Conservation (phyloP, 2,329 filamentous ascomycete species). For the Penicillium glabrum region DNA sequence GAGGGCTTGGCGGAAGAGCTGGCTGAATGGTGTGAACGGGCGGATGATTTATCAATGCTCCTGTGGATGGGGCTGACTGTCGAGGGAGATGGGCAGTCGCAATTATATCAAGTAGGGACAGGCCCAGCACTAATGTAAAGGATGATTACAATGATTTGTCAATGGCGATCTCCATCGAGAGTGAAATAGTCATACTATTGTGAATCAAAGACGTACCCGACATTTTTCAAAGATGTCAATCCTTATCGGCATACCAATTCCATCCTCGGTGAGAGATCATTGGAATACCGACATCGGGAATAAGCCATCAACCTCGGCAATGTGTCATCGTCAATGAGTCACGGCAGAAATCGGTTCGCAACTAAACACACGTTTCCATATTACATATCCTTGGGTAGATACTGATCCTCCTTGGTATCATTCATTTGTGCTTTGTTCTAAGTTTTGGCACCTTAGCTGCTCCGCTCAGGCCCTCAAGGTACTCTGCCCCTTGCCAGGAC, state of each 20-base stretch:
- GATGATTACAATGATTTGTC: too few species aligned
- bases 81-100: constrained; percentile 2
- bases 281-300: background rate
- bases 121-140: too few species aligned
- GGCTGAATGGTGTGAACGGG: constrained; percentile 5
- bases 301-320: background rate
- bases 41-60: constrained; percentile 6
- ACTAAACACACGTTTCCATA: background rate
- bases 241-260: background rate
- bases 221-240: background rate
- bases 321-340: background rate
- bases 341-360: background rate
- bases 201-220: too few species aligned
- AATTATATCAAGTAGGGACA: background rate
- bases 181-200: too few species aligned
- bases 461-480: background rate
- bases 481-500: background rate
- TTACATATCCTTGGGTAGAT: too few species aligned
- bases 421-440: background rate
- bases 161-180: too few species aligned
- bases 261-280: background rate
- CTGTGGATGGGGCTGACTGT: constrained; percentile 2
- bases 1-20: background rate
- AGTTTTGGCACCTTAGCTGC: background rate
- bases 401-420: background rate